Conservation (phyloP, 345 rosid species). For the Arabis hirsuta region DNA sequence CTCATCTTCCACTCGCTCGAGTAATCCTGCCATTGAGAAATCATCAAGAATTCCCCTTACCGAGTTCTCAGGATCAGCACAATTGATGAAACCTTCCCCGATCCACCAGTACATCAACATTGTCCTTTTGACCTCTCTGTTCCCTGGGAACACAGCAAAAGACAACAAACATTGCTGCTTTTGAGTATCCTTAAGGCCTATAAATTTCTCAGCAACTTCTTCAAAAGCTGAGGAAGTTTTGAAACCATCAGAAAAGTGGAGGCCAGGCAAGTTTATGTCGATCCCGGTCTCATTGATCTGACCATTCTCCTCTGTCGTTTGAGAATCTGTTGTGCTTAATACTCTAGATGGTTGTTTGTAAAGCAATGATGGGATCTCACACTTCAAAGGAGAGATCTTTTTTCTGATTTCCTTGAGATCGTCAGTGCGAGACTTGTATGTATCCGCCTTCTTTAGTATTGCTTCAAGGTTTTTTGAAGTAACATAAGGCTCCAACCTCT, state of each 20-base stretch:
- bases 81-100: conserved; percentile 49
- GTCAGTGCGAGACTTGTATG: background rate
- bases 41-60: conserved; percentile 36
- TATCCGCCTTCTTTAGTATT: background rate
- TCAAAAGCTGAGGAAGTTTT: background rate
- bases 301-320: conserved; percentile 21
- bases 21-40: conserved; percentile 35
- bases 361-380: conserved; percentile 38
- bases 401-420: conserved; percentile 37
- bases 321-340: conserved; percentile 8
- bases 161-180: conserved; percentile 48
- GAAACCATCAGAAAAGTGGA: background rate
- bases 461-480: background rate
- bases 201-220: conserved; percentile 41
- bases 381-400: conserved; percentile 38
- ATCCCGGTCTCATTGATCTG: conserved; percentile 1
- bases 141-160: conserved; percentile 57
- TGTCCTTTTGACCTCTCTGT: conserved; percentile 50
- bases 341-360: conserved; percentile 32
- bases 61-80: background rate
- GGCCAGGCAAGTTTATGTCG: conserved; percentile 36
- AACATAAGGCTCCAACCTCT: background rate
- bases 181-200: conserved; percentile 10
- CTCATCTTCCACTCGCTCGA: conserved; percentile 47
- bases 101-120: conserved; percentile 61